Percentiles rank a stretch among this genome's conserved stretches.
Evolutionary conservation across 768 basidiomycete species (phyloP).

Genomic region (Tricholoma saponaceum): DNA sequence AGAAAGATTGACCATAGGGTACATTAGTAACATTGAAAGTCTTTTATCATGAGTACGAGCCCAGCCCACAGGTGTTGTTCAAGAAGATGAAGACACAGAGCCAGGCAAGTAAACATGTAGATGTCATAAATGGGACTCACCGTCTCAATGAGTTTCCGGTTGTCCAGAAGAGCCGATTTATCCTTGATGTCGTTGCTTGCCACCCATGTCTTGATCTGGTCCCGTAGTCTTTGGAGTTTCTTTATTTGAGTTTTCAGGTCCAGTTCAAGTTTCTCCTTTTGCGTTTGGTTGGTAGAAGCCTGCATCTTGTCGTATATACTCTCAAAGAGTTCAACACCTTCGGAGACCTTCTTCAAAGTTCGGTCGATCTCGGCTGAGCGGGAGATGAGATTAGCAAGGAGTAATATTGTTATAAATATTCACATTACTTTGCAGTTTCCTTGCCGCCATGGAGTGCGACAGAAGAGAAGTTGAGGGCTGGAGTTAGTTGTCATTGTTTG

Average conservation of each 20-base stretch:
- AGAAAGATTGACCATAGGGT: too few relatives aligned
- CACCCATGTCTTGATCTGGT: constrained; percentile 99
- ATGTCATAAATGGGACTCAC: constrained; percentile 46
- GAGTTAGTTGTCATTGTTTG: constrained; percentile 23
- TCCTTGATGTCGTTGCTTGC: constrained; percentile 99
- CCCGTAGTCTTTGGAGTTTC: constrained; percentile 96
- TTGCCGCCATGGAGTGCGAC: constrained; percentile 68
- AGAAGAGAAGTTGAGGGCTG: constrained; percentile 11
- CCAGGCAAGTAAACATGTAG: constrained; percentile 7
- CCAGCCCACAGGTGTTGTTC: constrained; percentile 15
- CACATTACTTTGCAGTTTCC: constrained; percentile 80
- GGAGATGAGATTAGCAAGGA: neutral
- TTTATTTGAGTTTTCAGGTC: constrained; percentile 87
- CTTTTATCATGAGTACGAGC: constrained; percentile 6
- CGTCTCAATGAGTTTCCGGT: constrained; percentile 94
- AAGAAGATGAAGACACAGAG: constrained; percentile 10
- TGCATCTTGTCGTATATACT: constrained; percentile 99
- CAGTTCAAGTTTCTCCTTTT: constrained; percentile 50
- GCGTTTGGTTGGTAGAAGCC: constrained; percentile 81
- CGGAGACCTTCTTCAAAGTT: constrained; percentile 93
- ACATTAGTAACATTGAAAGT: constrained; percentile 17
- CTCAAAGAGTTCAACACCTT: constrained; percentile 94
- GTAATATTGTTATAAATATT: neutral
- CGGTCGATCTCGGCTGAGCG: constrained; percentile 95
- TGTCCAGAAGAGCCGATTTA: constrained; percentile 88